Conservation (phyloP, 352 stramenopile species). For the Phytophthora constricta region DNA sequence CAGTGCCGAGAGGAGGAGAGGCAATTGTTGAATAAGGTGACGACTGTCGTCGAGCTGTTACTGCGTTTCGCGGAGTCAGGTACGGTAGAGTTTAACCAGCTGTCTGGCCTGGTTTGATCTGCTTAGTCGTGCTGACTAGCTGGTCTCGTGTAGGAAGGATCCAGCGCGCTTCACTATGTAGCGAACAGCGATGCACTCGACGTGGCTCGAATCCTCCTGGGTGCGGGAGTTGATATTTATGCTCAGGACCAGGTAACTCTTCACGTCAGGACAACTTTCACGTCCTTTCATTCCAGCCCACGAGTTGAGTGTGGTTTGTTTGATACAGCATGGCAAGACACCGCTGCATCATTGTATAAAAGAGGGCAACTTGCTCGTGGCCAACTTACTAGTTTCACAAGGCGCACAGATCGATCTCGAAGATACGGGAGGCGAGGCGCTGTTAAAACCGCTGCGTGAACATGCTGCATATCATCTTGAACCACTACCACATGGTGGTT, state of each 20-base stretch:
- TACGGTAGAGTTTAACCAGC: not conserved
- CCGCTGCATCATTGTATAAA: slow-evolving; percentile 29
- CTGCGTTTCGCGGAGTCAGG: slow-evolving; percentile 11
- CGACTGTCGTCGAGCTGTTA: slow-evolving; percentile 16
- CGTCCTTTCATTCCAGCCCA: not conserved
- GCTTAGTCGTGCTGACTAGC: not conserved
- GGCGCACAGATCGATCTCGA: slow-evolving; percentile 23
- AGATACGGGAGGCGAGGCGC: slow-evolving; percentile 5
- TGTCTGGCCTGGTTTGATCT: not conserved
- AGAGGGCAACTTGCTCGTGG: slow-evolving; percentile 24
- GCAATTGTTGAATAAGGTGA: slow-evolving; percentile 3
- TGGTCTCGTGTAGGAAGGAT: slow-evolving; percentile 23
- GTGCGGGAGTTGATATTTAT: slow-evolving; percentile 11
- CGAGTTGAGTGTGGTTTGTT: not conserved
- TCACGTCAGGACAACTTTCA: not conserved
- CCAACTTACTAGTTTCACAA: slow-evolving; percentile 21
- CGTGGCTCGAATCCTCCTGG: slow-evolving; percentile 22
- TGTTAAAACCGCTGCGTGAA: slow-evolving; percentile 12
- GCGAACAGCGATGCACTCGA: slow-evolving; percentile 24
- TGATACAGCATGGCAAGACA: slow-evolving; percentile 27
- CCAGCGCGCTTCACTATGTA: slow-evolving; percentile 22
- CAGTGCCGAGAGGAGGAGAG: slow-evolving; percentile 27
- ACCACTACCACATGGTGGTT: slow-evolving; percentile 29
- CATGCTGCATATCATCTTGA: slow-evolving; percentile 34
- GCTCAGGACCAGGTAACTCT: slow-evolving; percentile 22